Base-by-base conservation (phyloP, 2,329 filamentous ascomycete genomes). In the Zarea fungicola region DNA sequence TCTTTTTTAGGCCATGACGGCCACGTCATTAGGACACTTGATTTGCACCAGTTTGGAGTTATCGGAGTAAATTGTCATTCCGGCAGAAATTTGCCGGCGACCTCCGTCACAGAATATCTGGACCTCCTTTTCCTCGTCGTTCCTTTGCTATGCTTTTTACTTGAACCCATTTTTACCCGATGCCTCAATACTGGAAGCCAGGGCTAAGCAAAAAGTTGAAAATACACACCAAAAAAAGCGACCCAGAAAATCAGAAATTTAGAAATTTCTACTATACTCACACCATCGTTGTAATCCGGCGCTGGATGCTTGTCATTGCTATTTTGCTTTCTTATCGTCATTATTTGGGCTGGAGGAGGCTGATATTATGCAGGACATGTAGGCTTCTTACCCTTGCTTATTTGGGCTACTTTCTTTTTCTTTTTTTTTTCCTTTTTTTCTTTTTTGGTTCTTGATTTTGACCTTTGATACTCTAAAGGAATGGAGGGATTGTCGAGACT, bases 1-100 rank as follows among this genome's bases (percentile, higher is more conserved):
- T 22, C 10, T 23, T 16, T 28, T 13, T 16, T 13, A 21, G 10
- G 28, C 21, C 31, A 36, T 23, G 5, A 35, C 28, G 37, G 9
- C 22, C 42, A 13, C 22, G 16, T 39, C 22, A 16, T 31, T 42
- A 26, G 9, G 18, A 22, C 31, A 18, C 29, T 42, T 48, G 25
- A 25, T 36, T 48, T 42, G 18, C 37, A 36, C 42, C 21, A 42
- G 37, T 16, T 48, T 23, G 46, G 46, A 42, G 29, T 42, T 42
- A 22, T 28, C 6, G 18, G 45, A 23, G 23, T 21, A 42, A 35
- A 18, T 16, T 18, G 6, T 40, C 25, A 23, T 46, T 25, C 23
- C 21, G 25, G 34, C 26, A 23, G 43, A 36, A 13, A 29, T 42
- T 48, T 48, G 28, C 28, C 23, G 19, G 37, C 39, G 29, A n/a